phyloP scores from a whole-genome alignment of 2,329 filamentous ascomycete genomes.

The Calonectria naviculata region DNA sequence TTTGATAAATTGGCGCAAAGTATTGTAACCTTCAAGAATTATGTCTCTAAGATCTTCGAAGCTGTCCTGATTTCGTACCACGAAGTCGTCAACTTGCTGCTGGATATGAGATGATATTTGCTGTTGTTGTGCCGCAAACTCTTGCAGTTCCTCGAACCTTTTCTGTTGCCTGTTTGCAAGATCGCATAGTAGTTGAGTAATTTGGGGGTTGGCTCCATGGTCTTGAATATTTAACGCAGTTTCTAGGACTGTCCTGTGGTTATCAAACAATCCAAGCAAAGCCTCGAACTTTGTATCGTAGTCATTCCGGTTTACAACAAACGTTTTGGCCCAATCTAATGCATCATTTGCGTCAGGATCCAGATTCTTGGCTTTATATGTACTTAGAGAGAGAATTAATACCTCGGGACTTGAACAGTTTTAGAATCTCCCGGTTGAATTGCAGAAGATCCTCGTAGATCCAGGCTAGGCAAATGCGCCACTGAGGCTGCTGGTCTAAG shows the following conservation, averaged over 20 bases:
- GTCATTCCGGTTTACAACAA: slow-evolving; percentile 6
- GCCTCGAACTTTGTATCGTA: not conserved
- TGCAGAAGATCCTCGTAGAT: slow-evolving; percentile 8
- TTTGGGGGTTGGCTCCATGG: not conserved
- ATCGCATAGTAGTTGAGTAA: not conserved
- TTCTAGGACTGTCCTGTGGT: not conserved
- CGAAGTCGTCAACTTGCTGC: not conserved
- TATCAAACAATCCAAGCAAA: not conserved
- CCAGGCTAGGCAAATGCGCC: slow-evolving; percentile 6
- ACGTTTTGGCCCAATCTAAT: slow-evolving; percentile 12
- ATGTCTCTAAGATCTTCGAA: not conserved
- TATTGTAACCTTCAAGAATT: not conserved
- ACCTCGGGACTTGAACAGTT: not conserved
- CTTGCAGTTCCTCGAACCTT: not conserved
- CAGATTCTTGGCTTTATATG: not conserved
- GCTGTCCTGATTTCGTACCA: not conserved
- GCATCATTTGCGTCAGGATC: not conserved
- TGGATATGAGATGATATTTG: not conserved
- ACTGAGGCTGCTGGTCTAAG: not conserved
- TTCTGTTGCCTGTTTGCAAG: not conserved
- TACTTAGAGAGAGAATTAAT: not conserved
- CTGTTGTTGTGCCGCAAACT: not conserved
- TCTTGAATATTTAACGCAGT: not conserved
- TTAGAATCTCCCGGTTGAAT: not conserved
- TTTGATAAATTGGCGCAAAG: not conserved